Percentiles rank a stretch among this genome's conserved stretches.
Conservation (phyloP, 106 monocot genomes). For the Amphibolis antarctica region DNA sequence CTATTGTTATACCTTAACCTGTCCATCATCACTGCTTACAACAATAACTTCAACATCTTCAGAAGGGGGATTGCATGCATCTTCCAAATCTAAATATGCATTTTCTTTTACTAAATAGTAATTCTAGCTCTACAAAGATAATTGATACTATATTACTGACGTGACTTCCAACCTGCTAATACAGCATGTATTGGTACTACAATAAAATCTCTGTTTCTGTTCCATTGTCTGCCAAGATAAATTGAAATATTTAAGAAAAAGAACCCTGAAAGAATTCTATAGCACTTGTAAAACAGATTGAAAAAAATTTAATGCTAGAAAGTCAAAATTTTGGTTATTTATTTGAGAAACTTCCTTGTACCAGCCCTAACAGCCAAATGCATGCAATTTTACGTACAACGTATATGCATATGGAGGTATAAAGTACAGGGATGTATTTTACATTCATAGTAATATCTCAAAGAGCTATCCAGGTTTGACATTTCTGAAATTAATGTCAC, state of each 20-base stretch:
- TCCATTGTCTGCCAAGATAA: background rate
- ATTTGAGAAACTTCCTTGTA: too few relatives aligned
- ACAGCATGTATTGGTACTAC: background rate
- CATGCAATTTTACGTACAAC: too few relatives aligned
- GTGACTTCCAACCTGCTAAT: background rate
- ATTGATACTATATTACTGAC: background rate
- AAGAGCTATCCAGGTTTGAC: too few relatives aligned
- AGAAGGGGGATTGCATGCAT: background rate
- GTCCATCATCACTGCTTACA: background rate
- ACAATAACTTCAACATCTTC: background rate
- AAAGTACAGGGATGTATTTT: too few relatives aligned
- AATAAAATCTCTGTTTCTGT: background rate
- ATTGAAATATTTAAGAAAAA: background rate
- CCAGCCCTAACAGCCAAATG: too few relatives aligned
- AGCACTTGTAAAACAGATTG: background rate
- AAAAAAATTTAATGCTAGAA: background rate
- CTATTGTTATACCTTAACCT: background rate
- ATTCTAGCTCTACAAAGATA: background rate
- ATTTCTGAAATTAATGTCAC: too few relatives aligned
- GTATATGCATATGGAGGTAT: too few relatives aligned
- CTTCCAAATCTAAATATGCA: background rate
- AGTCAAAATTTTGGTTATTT: background rate
- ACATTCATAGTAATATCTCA: too few relatives aligned
- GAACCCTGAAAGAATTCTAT: background rate
- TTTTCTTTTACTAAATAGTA: background rate